Conservation (phyloP, 2,329 filamentous ascomycete genomes). For the Exophiala aquamarina region DNA sequence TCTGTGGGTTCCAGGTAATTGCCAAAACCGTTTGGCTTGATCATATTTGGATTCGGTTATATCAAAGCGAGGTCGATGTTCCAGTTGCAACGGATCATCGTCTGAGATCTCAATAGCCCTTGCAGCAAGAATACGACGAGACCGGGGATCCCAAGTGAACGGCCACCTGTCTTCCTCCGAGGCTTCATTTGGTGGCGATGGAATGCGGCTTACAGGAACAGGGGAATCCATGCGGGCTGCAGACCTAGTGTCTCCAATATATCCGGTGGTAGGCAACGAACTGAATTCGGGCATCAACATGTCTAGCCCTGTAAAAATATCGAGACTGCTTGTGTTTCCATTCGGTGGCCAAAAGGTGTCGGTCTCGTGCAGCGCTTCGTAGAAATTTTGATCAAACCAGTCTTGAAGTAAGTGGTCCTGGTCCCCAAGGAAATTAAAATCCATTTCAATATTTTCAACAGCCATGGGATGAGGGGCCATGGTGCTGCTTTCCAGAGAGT, state of each 20-base stretch:
- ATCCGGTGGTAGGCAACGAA: background rate
- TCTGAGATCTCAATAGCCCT: background rate
- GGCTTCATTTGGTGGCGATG: slow-evolving; percentile 1
- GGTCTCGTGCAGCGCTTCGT: background rate
- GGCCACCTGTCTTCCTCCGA: background rate
- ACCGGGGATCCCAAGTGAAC: background rate
- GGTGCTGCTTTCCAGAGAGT: background rate
- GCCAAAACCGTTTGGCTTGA: background rate
- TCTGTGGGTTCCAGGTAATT: background rate
- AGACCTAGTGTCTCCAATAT: background rate
- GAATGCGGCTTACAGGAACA: background rate
- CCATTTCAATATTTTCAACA: background rate
- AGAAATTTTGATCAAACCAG: background rate
- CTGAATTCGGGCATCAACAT: background rate
- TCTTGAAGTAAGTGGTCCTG: background rate
- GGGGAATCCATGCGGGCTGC: background rate
- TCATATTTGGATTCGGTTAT: background rate
- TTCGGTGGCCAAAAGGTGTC: background rate
- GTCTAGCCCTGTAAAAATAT: background rate
- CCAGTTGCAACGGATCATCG: background rate
- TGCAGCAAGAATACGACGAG: background rate
- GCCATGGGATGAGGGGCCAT: background rate
- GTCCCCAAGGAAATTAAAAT: background rate
- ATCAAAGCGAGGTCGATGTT: background rate
- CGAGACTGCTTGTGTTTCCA: background rate